A percentile compares a stretch with the other conserved stretches of the same genome.
These are phyloP conservation scores for Monsonia emarginata DNA, from an alignment of 441 rosid species.

Conservation along the genomic window DNA sequence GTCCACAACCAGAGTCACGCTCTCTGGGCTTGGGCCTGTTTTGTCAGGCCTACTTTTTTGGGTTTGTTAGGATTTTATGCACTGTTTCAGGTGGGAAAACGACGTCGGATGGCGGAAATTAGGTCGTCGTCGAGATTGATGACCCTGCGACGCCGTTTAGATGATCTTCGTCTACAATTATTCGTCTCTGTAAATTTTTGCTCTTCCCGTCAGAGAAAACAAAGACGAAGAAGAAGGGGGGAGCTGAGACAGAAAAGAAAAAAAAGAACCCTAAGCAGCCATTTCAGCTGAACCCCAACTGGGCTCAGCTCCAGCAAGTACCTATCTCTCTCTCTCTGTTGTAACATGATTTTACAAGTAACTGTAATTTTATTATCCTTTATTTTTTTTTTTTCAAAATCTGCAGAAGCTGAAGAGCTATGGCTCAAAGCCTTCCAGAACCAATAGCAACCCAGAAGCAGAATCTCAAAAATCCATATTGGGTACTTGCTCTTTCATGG, in stretches of 20 bases:
- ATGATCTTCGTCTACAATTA: too few relatives aligned
- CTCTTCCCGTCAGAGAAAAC: too few relatives aligned
- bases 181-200: too few relatives aligned
- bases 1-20: too few relatives aligned
- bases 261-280: conserved; percentile 1
- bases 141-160: too few relatives aligned
- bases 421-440: conserved; percentile 10
- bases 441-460: neutral
- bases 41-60: too few relatives aligned
- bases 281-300: conserved; percentile 21
- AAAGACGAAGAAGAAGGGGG: neutral
- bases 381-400: neutral
- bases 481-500: neutral
- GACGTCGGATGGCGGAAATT: too few relatives aligned
- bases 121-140: too few relatives aligned
- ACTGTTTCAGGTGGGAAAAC: too few relatives aligned
- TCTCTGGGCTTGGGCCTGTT: too few relatives aligned
- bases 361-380: too few relatives aligned
- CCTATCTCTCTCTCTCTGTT: neutral
- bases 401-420: conserved; percentile 20
- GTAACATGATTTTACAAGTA: neutral
- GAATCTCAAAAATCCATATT: conserved; percentile 11
- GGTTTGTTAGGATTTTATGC: too few relatives aligned
- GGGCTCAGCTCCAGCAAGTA: conserved; percentile 23
- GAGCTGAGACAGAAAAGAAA: neutral